A percentile compares a stretch with the other conserved stretches of the same genome.
Evolutionary conservation across 805 yeast species (phyloP).

Genomic region (Suhomyces sp.): DNA sequence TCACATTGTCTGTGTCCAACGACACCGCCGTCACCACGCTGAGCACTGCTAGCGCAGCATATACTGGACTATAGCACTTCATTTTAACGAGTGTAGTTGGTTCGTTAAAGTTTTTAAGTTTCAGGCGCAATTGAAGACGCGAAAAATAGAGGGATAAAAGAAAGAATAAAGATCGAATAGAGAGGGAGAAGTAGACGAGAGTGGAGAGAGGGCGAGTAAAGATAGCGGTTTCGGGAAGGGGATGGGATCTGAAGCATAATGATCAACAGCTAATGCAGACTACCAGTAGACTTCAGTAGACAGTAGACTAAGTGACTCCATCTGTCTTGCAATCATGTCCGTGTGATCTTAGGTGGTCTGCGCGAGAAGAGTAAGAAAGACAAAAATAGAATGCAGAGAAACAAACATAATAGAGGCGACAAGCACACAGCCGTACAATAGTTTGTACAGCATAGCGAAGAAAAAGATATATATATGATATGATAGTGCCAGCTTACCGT

Average conservation of each 20-base stretch:
- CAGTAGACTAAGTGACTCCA: neutral
- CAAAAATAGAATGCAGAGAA: neutral
- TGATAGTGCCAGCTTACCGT: neutral
- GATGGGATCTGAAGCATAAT: neutral
- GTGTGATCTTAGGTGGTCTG: neutral
- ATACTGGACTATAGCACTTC: neutral
- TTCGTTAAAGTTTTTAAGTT: neutral
- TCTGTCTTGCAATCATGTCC: neutral
- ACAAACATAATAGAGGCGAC: neutral
- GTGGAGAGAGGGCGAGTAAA: neutral
- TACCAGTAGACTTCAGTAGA: neutral
- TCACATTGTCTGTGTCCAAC: slow-evolving; percentile 38
- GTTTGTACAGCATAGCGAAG: neutral
- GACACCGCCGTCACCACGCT: slow-evolving; percentile 19
- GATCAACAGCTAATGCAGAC: neutral
- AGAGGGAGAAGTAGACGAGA: neutral
- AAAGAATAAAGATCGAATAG: neutral
- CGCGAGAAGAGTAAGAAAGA: neutral
- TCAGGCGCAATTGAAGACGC: neutral
- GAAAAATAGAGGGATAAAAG: neutral
- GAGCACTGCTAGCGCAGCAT: slow-evolving; percentile 6
- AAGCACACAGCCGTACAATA: neutral
- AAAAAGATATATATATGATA: neutral
- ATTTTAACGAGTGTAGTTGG: neutral
- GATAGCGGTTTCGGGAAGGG: too few species aligned